Base-by-base conservation (phyloP, 148 eudicot genomes). In the Amaranthus hypochondriacus region DNA sequence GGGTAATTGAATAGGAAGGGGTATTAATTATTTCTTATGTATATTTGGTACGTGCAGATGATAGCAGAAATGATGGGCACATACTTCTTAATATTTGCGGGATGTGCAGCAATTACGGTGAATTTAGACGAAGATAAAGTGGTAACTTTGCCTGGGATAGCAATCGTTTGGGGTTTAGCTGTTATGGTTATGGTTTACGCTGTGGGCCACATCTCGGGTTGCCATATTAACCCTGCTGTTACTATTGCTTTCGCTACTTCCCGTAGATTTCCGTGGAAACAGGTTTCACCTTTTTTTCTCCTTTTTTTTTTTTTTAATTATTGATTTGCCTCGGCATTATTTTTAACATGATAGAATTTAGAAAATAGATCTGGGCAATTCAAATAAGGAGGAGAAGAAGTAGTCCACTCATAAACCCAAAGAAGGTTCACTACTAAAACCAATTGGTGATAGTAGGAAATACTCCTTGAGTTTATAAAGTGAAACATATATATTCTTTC, bases 181-280 rank as follows among this genome's bases (percentile, higher is more conserved):
- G 96, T 92, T 11, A 92, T 90, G 97, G 97, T 92, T 5, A 90
- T 96, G 97, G 84, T 96, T 64, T 92, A 92, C 81, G 75, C 97
- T 0, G 84, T 86, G 7, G 97, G 97, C 0, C 99, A 96, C 68
- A 89, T 96, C 63, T 96, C 99, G n/a, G 99, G 99, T 56, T 96
- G 92, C 48, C 99, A 96, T 81, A 83, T 96, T 28, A 96, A 96
- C 70, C 99, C 99, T 43, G 92, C 99, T 4, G 99, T 96, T 74
- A 96, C 99, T 76, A 76, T 96, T 68, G 97, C 99, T 51, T 90
- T 92, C 51, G 99, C 99, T 55, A 79, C 89, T 54, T 86, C 87
- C 76, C 88, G 87, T 9, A 89, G 97, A 62, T 90, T 96, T 62
- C 97, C 99, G 0, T 96, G 96, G 99, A 89, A 85, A 79, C 97